Percentiles rank a stretch among this genome's conserved stretches.
phyloP scores from a whole-genome alignment of 306 rosid species.

The Sechiopsis laciniata region DNA sequence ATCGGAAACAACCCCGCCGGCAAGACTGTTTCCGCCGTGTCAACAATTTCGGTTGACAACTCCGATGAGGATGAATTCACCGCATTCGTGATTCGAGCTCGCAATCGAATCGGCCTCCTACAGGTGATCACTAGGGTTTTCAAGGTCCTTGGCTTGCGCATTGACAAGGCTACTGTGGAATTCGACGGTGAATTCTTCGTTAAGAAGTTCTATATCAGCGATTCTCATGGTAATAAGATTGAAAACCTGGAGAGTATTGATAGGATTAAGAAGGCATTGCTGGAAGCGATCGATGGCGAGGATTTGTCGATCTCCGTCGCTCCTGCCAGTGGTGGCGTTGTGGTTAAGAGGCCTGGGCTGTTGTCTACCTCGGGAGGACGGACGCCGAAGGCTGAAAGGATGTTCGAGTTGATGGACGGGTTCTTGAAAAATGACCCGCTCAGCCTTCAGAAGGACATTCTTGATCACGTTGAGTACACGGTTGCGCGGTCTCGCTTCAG shows the following conservation, averaged over 20 bases:
- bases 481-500: conserved; percentile 65
- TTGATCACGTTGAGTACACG: conserved; percentile 67
- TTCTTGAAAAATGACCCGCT: conserved; percentile 62
- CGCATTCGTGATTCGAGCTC: conserved; percentile 51
- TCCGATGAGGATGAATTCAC: conserved; percentile 37
- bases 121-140: conserved; percentile 59
- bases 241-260: conserved; percentile 41
- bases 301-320: conserved; percentile 30
- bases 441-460: conserved; percentile 66
- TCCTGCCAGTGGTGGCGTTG: conserved; percentile 36
- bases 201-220: conserved; percentile 53
- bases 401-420: conserved; percentile 59
- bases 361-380: conserved; percentile 35
- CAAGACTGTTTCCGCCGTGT: conserved; percentile 26
- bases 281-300: conserved; percentile 46
- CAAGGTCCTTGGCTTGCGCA: conserved; percentile 54
- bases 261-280: conserved; percentile 52
- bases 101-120: conserved; percentile 60
- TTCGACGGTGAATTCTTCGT: conserved; percentile 51
- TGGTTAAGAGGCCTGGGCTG: conserved; percentile 51
- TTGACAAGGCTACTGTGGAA: conserved; percentile 58
- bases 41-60: conserved; percentile 40
- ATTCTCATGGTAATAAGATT: conserved; percentile 51
- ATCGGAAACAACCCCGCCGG: conserved; percentile 23
- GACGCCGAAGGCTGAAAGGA: conserved; percentile 51